phyloP scores from a whole-genome alignment of 768 basidiomycete species.

The Leccinum longicurvipes region DNA sequence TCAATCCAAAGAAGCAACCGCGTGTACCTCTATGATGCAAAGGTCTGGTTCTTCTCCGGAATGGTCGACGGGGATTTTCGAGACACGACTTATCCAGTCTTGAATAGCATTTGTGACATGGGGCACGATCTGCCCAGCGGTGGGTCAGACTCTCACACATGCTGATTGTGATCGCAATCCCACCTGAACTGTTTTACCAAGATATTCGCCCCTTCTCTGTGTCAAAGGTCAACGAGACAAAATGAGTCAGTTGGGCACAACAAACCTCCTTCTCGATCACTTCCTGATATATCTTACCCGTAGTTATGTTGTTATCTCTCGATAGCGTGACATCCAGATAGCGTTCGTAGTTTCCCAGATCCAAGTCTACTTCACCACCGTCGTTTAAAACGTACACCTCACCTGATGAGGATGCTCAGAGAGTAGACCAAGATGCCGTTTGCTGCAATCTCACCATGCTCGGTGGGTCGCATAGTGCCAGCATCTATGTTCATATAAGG shows the following conservation, averaged over 20 bases:
- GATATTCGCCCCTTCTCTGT: conserved; percentile 80
- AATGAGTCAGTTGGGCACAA: conserved; percentile 3
- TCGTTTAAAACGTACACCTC: conserved; percentile 99
- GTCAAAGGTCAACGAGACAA: conserved; percentile 9
- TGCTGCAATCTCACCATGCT: conserved; percentile 71
- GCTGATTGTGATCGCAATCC: conserved; percentile 8
- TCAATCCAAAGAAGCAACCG: neutral
- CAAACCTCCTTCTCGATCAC: conserved; percentile 96
- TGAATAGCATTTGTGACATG: conserved; percentile 97
- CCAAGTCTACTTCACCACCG: conserved; percentile 96
- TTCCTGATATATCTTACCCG: conserved; percentile 95
- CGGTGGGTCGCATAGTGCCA: conserved; percentile 97
- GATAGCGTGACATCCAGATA: conserved; percentile 94
- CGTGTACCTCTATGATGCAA: conserved; percentile 91
- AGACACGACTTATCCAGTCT: conserved; percentile 96
- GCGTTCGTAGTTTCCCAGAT: conserved; percentile 97
- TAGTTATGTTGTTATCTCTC: conserved; percentile 96
- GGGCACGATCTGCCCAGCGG: conserved; percentile 70
- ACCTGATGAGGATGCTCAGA: conserved; percentile 45
- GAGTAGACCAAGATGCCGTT: neutral
- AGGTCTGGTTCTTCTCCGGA: conserved; percentile 92
- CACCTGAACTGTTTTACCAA: conserved; percentile 97
- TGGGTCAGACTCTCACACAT: conserved; percentile 6
- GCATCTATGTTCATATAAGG: conserved; percentile 99
- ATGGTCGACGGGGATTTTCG: conserved; percentile 92